A percentile compares a stretch with the other conserved stretches of the same genome.
These are phyloP conservation scores for Exophiala aquamarina DNA, from an alignment of 2,329 filamentous ascomycete species.

Conservation along the genomic window DNA sequence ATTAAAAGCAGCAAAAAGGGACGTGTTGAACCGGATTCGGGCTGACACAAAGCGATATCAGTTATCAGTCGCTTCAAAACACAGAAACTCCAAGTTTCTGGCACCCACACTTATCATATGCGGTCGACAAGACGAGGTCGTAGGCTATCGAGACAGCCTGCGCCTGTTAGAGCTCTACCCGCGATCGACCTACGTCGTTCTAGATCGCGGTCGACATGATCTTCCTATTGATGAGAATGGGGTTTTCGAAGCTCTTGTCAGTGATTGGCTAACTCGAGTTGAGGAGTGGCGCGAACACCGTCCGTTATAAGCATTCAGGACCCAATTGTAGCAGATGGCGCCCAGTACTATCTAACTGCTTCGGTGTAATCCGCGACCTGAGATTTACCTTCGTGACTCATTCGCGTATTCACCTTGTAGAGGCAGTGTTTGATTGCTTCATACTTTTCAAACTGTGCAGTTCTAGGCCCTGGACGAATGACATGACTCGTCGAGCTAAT, in stretches of 20 bases:
- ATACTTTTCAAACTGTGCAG: too few species aligned
- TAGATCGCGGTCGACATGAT: conserved; percentile 31
- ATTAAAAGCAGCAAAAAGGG: conserved; percentile 22
- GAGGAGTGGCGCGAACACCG: too few species aligned
- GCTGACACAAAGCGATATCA: conserved; percentile 30
- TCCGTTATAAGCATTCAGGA: too few species aligned
- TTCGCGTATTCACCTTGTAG: too few species aligned
- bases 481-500: too few species aligned
- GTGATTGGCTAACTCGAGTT: conserved; percentile 33
- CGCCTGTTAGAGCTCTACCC: conserved; percentile 31
- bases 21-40: conserved; percentile 30
- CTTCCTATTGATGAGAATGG: conserved; percentile 31
- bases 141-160: conserved; percentile 33
- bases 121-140: conserved; percentile 31
- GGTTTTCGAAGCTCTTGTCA: conserved; percentile 32
- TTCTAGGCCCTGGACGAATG: too few species aligned
- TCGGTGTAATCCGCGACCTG: too few species aligned
- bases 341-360: too few species aligned
- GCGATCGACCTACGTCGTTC: conserved; percentile 21
- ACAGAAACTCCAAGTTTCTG: conserved; percentile 18
- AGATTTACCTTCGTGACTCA: too few species aligned
- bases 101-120: conserved; percentile 33
- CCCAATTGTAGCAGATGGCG: too few species aligned
- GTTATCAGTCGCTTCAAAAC: conserved; percentile 21
- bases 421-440: too few species aligned